Base-by-base conservation (phyloP, 495 filamentous ascomycete genomes). In the Annulohypoxylon maeteangense region DNA sequence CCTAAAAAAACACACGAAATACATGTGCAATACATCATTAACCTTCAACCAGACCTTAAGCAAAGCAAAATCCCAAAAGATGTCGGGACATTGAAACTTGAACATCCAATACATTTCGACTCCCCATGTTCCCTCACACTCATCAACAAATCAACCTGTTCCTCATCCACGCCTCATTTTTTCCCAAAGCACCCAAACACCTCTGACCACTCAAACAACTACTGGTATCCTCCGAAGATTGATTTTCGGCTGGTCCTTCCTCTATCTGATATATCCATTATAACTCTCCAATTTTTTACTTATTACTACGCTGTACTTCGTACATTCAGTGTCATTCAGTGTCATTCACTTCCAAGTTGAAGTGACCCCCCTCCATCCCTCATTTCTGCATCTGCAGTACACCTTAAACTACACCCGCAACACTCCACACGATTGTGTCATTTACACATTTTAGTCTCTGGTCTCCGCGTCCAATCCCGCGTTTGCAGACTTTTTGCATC, bases 391-490 rank as follows among this genome's bases (percentile, higher is more conserved):
- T 40, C 34, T 54, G 65, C 65, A 68, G 65, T 72, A 67, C 70
- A 65, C 70, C 65, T 73, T 72, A 42, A 56, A 48, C 42, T 32
- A 18, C 62, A 51, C 54, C 70, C 70, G 65, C 48, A 62, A 69
- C 70, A 61, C 70, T 73, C 70, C 65, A 73, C 70, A 68, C 44
- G 65, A 73, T 73, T 73, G 70, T 73, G 70, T 69, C 70, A 68
- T 73, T 54, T 60, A 73, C 54, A 58, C 50, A 42, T 45, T 57
- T 62, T 73, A 48, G 32, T 51, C 42, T 51, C 65, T 73, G 54
- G 40, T 56, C 47, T 51, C 61, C 65, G 67, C 71, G 66, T 70
- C 71, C 71, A 66, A 74, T 74, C 66, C 71, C 71, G 67, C 71
- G 71, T 74, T 60, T 70, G 62, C 62, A 63, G 42, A 55, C 48